Evolutionary conservation across 2,329 filamentous ascomycete species (phyloP).

Genomic region (Pestalotiopsis sp.): DNA sequence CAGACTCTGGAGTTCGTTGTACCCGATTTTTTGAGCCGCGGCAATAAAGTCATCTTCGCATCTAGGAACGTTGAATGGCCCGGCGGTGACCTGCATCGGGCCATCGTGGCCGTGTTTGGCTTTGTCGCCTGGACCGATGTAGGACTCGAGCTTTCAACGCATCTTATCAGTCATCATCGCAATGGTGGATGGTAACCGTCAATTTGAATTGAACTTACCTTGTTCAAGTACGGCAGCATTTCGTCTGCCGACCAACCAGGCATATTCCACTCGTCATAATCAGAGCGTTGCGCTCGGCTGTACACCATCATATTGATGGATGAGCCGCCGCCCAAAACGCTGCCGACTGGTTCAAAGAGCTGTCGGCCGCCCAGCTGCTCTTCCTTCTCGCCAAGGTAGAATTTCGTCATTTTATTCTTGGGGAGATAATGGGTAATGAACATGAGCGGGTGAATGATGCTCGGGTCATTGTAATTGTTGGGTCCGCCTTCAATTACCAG

Average conservation of each 20-base stretch:
- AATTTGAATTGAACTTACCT: slow-evolving; percentile 28
- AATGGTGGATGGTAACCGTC: no score
- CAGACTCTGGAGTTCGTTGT: slow-evolving; percentile 19
- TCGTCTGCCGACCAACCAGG: slow-evolving; percentile 32
- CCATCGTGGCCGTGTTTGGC: slow-evolving; percentile 48
- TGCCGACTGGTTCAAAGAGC: slow-evolving; percentile 41
- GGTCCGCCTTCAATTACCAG: slow-evolving; percentile 14
- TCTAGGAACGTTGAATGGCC: slow-evolving; percentile 40
- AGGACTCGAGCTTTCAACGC: slow-evolving; percentile 28
- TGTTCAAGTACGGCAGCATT: slow-evolving; percentile 54
- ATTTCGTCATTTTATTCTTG: slow-evolving; percentile 44
- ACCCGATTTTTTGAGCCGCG: slow-evolving; percentile 47
- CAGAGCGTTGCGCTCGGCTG: slow-evolving; percentile 33
- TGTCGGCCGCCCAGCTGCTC: slow-evolving; percentile 46
- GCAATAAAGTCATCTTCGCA: slow-evolving; percentile 49
- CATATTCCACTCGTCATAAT: slow-evolving; percentile 34
- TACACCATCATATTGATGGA: slow-evolving; percentile 54
- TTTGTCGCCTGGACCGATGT: slow-evolving; percentile 36
- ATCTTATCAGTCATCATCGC: slow-evolving; percentile 19
- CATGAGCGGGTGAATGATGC: slow-evolving; percentile 45
- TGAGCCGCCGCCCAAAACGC: slow-evolving; percentile 56
- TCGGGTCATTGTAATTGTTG: slow-evolving; percentile 12
- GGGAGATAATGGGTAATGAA: slow-evolving; percentile 51
- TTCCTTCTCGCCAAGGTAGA: slow-evolving; percentile 44
- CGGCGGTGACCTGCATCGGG: slow-evolving; percentile 50